phyloP scores from a whole-genome alignment of 805 yeast genomes.

The Ogataea pini region DNA sequence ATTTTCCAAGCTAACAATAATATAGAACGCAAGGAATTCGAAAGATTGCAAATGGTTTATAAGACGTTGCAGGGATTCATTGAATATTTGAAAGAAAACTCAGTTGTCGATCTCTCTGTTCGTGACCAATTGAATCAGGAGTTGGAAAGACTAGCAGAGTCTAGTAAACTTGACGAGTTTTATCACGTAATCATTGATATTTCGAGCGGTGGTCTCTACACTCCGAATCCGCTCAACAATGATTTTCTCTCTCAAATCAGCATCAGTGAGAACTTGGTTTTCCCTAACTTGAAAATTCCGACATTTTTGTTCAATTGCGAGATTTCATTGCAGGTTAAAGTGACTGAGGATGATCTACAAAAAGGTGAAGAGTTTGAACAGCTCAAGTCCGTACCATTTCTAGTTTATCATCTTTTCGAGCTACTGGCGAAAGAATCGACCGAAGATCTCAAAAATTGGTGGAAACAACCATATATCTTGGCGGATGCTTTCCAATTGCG shows the following conservation, averaged over 20 bases:
- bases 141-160: slow-evolving; percentile 2
- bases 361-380: slow-evolving; percentile 1
- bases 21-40: slow-evolving; percentile 21
- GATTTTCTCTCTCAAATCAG: slow-evolving; percentile 13
- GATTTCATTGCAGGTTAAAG: slow-evolving; percentile 35
- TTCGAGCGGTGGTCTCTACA: slow-evolving; percentile 17
- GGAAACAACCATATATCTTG: slow-evolving; percentile 16
- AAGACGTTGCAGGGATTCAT: slow-evolving; percentile 8
- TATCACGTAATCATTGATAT: slow-evolving; percentile 5
- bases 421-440: slow-evolving; percentile 7
- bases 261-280: slow-evolving; percentile 10
- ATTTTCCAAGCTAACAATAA: slow-evolving; percentile 18
- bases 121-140: not conserved
- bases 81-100: slow-evolving; percentile 4
- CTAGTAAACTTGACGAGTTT: slow-evolving; percentile 16
- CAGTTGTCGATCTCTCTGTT: not conserved
- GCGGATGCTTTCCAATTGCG: slow-evolving; percentile 15
- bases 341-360: not conserved
- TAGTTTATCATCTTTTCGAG: slow-evolving; percentile 41
- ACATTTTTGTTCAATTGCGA: slow-evolving; percentile 13
- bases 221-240: slow-evolving; percentile 14
- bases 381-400: slow-evolving; percentile 43
- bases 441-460: slow-evolving; percentile 3
- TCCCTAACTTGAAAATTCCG: slow-evolving; percentile 9
- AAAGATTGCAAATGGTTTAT: slow-evolving; percentile 15